Evolutionary conservation across 2,329 filamentous ascomycete genomes (phyloP).

Genomic region (Neonectria magnoliae): DNA sequence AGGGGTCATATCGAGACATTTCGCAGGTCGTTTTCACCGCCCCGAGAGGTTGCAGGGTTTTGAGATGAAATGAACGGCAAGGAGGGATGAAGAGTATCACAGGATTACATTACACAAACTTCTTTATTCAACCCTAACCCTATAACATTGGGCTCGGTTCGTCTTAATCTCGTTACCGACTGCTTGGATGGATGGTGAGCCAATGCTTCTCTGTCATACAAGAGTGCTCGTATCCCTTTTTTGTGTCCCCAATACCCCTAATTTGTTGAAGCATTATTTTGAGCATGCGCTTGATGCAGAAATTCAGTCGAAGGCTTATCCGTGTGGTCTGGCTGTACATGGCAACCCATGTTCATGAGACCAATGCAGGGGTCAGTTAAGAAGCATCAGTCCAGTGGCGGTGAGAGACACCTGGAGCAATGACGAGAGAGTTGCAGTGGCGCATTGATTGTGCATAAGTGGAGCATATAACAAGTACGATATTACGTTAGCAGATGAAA

Average conservation of each 20-base stretch:
- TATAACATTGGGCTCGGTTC: neutral
- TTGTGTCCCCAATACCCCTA: constrained; percentile 13
- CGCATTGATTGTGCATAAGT: constrained; percentile 17
- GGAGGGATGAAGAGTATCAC: constrained; percentile 13
- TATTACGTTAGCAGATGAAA: constrained; percentile 6
- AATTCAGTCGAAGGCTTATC: neutral
- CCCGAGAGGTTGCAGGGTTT: neutral
- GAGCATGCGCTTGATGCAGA: neutral
- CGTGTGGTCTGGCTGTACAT: neutral
- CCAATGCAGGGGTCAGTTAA: neutral
- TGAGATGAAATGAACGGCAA: neutral
- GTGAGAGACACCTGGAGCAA: constrained; percentile 8
- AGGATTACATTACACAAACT: constrained; percentile 14
- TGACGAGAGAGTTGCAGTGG: constrained; percentile 15
- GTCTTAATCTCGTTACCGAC: constrained; percentile 4
- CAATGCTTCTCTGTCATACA: neutral
- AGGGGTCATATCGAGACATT: constrained; percentile 31
- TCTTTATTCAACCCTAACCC: neutral
- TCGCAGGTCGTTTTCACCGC: neutral
- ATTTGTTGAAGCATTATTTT: neutral
- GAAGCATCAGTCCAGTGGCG: constrained; percentile 8
- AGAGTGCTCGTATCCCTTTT: constrained; percentile 6
- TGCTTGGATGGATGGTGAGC: constrained; percentile 2
- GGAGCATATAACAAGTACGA: constrained; percentile 14
- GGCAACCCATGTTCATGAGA: neutral